Base-by-base conservation (phyloP, 2,329 filamentous ascomycete species). In the Paraphaeosphaeria sporulosa region DNA sequence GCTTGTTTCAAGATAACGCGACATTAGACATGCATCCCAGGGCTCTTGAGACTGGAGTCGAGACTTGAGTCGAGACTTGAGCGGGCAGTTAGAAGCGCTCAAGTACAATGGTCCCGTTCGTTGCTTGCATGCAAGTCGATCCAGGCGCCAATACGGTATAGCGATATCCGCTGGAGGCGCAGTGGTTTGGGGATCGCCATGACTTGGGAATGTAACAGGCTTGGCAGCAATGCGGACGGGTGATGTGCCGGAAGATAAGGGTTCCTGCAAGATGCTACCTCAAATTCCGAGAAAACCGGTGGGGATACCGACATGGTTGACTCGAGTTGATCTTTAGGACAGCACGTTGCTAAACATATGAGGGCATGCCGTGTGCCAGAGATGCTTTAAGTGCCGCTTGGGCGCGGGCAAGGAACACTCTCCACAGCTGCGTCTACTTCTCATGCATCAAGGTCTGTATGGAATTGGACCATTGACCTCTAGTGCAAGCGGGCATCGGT, bases 101-200 rank as follows among this genome's bases (percentile, higher is more conserved):
- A 32, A 32, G 4, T 40, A 32, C 57, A 56, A 52, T 3, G 32
- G 44, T 63, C 49, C 60, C 34, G 12, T 23, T 19, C 12, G 12
- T n/a, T 17, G 30, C 19, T 59, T 50, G 50, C 55, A 63, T 60
- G 25, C 55, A 30, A 46, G 23, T 30, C 43, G 30, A 10, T 42
- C 42, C 53, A 54, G 53, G 32, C 12, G 12, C 25, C 21, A 17
- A 12, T n/a, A n/a, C 27, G 17, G 30, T 50, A 21, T 19, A n/a
- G 38, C 19, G 15, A 40, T 40, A n/a, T n/a, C 17, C 38, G 38
- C 38, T n/a, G 17, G 38, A n/a, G 13, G 38, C 17, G 47, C 47
- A 50, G 64, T 58, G 54, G 52, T 60, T 54, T 52, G 49, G 55
- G 53, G 52, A 62, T 55, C 56, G 59, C 56, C 63, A 62, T 64